Conservation (phyloP, 495 filamentous ascomycete species). For the Rusavskia elegans region DNA sequence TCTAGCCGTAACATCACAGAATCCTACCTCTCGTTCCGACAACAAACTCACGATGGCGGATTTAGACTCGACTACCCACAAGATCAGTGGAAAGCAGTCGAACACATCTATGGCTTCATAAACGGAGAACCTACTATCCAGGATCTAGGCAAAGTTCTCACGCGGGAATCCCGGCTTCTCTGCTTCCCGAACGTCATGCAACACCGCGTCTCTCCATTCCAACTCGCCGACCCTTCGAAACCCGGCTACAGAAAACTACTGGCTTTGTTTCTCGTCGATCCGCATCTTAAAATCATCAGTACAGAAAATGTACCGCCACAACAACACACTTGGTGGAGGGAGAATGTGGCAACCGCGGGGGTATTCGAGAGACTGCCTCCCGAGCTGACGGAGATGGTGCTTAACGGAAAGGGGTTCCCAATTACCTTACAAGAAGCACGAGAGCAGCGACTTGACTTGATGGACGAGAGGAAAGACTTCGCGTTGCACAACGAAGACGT, state of each 20-base stretch:
- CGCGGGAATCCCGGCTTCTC: constrained; percentile 11
- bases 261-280: constrained; percentile 42
- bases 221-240: constrained; percentile 28
- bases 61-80: constrained; percentile 15
- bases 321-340: constrained; percentile 22
- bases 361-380: constrained; percentile 15
- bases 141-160: constrained; percentile 20
- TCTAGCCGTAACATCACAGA: constrained; percentile 43
- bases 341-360: constrained; percentile 9
- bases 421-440: constrained; percentile 30
- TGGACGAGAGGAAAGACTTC: constrained; percentile 24
- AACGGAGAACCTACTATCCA: constrained; percentile 15
- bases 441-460: constrained; percentile 28
- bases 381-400: constrained; percentile 26
- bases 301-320: constrained; percentile 43
- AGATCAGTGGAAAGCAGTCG: constrained; percentile 17
- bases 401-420: constrained; percentile 7
- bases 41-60: constrained; percentile 11
- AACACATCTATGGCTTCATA: constrained; percentile 17
- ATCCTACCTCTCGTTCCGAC: constrained; percentile 35
- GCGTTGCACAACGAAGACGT: background rate
- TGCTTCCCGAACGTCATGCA: constrained; percentile 22
- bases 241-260: constrained; percentile 40
- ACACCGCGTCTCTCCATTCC: constrained; percentile 35
- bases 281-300: constrained; percentile 29